These are phyloP conservation scores for Hymenoscyphus linearis DNA, from an alignment of 2,329 filamentous ascomycete genomes.

Conservation along the genomic window DNA sequence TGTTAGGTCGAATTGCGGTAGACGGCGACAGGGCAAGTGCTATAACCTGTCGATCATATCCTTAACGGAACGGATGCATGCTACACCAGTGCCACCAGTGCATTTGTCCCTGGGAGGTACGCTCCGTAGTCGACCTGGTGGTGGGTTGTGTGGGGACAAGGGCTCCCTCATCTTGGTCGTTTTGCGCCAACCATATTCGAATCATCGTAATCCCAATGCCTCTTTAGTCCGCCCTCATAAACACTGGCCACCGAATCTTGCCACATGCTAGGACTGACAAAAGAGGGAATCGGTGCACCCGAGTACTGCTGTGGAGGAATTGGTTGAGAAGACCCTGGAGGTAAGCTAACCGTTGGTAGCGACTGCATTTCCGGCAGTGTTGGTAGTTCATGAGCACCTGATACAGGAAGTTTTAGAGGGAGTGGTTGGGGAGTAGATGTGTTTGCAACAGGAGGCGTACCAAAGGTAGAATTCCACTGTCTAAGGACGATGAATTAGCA, in stretches of 20 bases:
- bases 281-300: conserved; percentile 48
- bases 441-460: conserved; percentile 42
- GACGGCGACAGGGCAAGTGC: not conserved
- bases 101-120: not conserved
- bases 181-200: conserved; percentile 23
- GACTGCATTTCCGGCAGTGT: conserved; percentile 43
- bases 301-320: conserved; percentile 48
- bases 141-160: not conserved
- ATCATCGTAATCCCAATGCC: conserved; percentile 48
- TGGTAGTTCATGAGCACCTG: conserved; percentile 43
- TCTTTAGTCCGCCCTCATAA: conserved; percentile 60
- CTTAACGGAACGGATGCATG: not conserved
- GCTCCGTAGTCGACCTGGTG: not conserved
- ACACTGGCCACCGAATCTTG: conserved; percentile 66
- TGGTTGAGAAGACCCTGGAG: conserved; percentile 39
- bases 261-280: conserved; percentile 69
- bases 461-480: conserved; percentile 94
- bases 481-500: conserved; percentile 42
- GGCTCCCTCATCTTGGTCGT: conserved; percentile 22
- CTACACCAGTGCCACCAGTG: not conserved
- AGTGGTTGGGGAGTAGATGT: conserved; percentile 32
- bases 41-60: not conserved
- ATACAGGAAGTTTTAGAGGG: conserved; percentile 33
- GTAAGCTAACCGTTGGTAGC: conserved; percentile 43
- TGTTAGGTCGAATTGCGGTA: not conserved